Evolutionary conservation across 495 filamentous ascomycete species (phyloP), one percentile per base, ranked within the genome.

Genomic region (Clavariopsis aquatica): DNA sequence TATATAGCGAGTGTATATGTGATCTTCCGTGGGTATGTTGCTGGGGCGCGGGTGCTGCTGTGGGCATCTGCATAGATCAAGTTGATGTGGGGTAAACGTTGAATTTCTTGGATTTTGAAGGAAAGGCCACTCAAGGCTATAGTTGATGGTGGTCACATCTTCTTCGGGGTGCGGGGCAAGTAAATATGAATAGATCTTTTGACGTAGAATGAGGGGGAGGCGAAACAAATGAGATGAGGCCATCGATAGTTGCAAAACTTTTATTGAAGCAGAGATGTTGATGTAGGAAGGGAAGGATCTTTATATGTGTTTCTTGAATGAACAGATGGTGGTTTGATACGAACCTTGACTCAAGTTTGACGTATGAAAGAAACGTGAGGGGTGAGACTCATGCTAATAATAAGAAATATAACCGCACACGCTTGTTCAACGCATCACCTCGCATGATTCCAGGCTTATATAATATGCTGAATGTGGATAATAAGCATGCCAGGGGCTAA

Each of bases 141-240:
- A 67, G 58, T 67, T 67, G 52, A 67, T 62, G 15, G 59, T 58
- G n/a, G 58, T 67, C 2, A 62, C 45, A 23, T 43, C 38, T 43
- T 45, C 17, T 24, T 62, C 58, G 0, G 52, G 41, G 27, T 61
- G n/a, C 19, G 52, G 57, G 9, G 52, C 6, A 36, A 62, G 59
- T 19, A 67, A 49, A 36, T 66, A 49, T 8, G 38, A 29, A 28
- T 61, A 66, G n/a, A 66, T 61, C 28, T 27, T 34, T 26, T 66
- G 56, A 12, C 64, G 56, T 19, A 66, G 15, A 1, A 31, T 29
- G 31, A 24, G 28, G 2, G 57, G 56, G 8, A 66, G 57, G 13
- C 36, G 47, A 20, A 60, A 51, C 20, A 66, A 66, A 13, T 24
- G 19, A 1, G 64, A 41, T 43, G 27, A 13, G 13, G 8, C 1